A percentile compares a stretch with the other conserved stretches of the same genome.
Conservation (phyloP, 2,329 filamentous ascomycete genomes). For the Cryphonectria naterciae region DNA sequence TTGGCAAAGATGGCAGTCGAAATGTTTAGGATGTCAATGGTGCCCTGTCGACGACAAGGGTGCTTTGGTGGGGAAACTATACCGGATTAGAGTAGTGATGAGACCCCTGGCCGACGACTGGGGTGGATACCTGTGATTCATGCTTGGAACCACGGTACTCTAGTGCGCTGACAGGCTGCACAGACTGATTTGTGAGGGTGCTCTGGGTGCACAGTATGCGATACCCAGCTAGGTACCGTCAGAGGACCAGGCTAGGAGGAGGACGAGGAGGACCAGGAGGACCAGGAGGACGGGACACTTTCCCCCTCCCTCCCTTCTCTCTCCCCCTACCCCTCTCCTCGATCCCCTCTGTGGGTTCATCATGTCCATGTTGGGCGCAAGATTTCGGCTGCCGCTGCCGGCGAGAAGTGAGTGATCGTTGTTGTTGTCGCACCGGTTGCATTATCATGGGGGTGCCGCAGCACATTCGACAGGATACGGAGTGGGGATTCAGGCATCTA, state of each 20-base stretch:
- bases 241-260: neutral
- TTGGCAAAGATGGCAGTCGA: neutral
- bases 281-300: neutral
- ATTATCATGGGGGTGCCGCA: neutral
- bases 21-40: slow-evolving; percentile 25
- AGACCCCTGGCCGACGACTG: slow-evolving; percentile 10
- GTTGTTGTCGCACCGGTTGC: slow-evolving; percentile 3
- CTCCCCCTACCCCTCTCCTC: neutral
- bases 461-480: neutral
- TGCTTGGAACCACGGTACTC: neutral
- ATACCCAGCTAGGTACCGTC: neutral
- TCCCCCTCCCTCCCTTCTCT: no score
- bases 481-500: slow-evolving; percentile 2
- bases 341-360: slow-evolving; percentile 6
- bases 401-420: slow-evolving; percentile 20
- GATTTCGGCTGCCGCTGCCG: slow-evolving; percentile 19
- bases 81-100: slow-evolving; percentile 14
- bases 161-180: slow-evolving; percentile 4
- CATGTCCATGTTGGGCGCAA: slow-evolving; percentile 4
- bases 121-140: slow-evolving; percentile 7
- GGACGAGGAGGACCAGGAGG: neutral
- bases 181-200: neutral
- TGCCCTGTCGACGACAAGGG: slow-evolving; percentile 25
- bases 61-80: slow-evolving; percentile 22
- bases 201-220: neutral